Conservation (phyloP, 2,329 filamentous ascomycete species). For the Simplicillium sp. region DNA sequence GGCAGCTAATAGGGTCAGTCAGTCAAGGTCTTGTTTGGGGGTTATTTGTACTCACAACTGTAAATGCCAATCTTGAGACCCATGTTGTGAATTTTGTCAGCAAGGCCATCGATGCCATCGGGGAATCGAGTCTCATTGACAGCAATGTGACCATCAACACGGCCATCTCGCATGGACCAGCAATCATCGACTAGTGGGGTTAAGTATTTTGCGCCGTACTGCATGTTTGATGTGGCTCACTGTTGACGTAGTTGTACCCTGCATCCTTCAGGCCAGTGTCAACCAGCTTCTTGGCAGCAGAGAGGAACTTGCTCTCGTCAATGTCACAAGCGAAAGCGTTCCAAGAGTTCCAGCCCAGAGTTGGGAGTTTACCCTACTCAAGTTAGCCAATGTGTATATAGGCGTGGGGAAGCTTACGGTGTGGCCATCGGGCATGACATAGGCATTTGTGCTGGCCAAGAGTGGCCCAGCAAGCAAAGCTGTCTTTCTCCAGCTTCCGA, state of each 20-base stretch:
- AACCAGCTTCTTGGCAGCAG: conserved; percentile 35
- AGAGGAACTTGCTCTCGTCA: conserved; percentile 35
- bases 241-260: conserved; percentile 49
- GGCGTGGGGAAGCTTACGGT: too few species aligned
- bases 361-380: conserved; percentile 14
- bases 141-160: conserved; percentile 32
- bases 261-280: conserved; percentile 38
- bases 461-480: too few species aligned
- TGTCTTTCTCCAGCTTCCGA: too few species aligned
- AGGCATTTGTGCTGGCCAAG: too few species aligned
- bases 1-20: not conserved
- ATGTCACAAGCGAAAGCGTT: conserved; percentile 44
- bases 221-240: not conserved
- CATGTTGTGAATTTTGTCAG: conserved; percentile 41
- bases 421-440: too few species aligned
- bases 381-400: too few species aligned
- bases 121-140: conserved; percentile 45
- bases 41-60: conserved; percentile 16
- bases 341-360: conserved; percentile 42
- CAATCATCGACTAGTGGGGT: conserved; percentile 42
- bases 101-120: conserved; percentile 43
- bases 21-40: not conserved
- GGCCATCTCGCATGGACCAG: conserved; percentile 35
- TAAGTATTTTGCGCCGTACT: not conserved
- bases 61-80: conserved; percentile 58